phyloP scores from a whole-genome alignment of 2,329 filamentous ascomycete species.

The Pestalotiopsis sp. region DNA sequence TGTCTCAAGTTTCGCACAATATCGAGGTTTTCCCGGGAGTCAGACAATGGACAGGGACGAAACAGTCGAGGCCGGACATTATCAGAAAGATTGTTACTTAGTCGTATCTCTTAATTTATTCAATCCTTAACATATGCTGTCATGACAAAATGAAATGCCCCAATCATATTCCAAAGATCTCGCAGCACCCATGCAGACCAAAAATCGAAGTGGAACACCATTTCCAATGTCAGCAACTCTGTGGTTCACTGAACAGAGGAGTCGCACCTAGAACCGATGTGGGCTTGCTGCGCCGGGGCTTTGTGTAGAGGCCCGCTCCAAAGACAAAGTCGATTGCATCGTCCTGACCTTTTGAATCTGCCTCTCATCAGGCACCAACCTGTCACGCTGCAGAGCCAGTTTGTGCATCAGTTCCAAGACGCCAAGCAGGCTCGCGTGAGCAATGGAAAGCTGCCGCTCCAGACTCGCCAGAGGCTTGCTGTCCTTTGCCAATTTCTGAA shows the following conservation, averaged over 20 bases:
- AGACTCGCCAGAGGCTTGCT: not conserved
- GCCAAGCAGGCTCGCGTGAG: not conserved
- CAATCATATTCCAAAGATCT: not conserved
- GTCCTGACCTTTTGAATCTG: not conserved
- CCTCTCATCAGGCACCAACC: fast-evolving
- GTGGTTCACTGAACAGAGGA: not conserved
- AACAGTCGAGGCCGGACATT: not conserved
- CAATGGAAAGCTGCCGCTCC: not conserved
- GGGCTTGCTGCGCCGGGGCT: too few species aligned
- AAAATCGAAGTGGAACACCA: not conserved
- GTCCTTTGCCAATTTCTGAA: not conserved
- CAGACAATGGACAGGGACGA: not conserved
- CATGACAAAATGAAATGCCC: not conserved
- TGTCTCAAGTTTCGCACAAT: not conserved
- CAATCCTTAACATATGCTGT: too few species aligned
- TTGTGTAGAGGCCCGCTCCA: too few species aligned
- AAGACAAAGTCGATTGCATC: not conserved
- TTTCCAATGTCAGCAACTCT: not conserved
- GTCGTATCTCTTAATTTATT: not conserved
- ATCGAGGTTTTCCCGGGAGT: not conserved
- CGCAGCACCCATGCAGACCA: not conserved
- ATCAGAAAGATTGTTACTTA: not conserved
- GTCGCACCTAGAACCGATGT: too few species aligned
- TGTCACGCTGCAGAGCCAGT: not conserved
- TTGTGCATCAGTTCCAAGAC: not conserved